A percentile compares a stretch with the other conserved stretches of the same genome.
Evolutionary conservation across 2,329 filamentous ascomycete genomes (phyloP).

Genomic region (Clarireedia paspali): DNA sequence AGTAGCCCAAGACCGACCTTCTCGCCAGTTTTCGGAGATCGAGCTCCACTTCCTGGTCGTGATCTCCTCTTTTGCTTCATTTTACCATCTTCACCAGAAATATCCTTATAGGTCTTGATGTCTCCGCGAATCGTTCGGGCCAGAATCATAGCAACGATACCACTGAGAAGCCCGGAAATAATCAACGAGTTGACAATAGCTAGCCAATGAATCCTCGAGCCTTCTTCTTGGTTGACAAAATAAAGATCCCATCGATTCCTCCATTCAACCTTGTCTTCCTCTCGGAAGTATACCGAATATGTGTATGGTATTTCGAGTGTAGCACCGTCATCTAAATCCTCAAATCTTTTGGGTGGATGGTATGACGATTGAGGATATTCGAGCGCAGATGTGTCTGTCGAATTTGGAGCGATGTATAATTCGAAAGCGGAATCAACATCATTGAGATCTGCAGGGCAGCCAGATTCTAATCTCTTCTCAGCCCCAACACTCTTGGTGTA

Average conservation of each 20-base stretch:
- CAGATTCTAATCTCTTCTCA: constrained; percentile 48
- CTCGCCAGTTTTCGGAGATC: constrained; percentile 40
- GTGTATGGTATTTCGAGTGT: constrained; percentile 73
- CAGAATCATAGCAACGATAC: constrained; percentile 73
- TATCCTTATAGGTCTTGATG: constrained; percentile 66
- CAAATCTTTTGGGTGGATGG: constrained; percentile 42
- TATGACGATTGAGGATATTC: constrained; percentile 54
- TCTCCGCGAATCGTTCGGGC: constrained; percentile 71
- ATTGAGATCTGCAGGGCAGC: constrained; percentile 62
- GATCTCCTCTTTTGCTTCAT: constrained; percentile 42
- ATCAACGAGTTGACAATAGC: constrained; percentile 82
- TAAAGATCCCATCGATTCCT: constrained; percentile 80
- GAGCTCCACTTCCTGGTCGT: constrained; percentile 33
- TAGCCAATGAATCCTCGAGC: constrained; percentile 76
- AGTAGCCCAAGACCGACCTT: constrained; percentile 50
- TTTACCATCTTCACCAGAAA: constrained; percentile 59
- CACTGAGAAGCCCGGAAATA: constrained; percentile 71
- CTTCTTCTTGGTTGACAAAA: constrained; percentile 80
- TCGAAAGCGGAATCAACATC: constrained; percentile 58
- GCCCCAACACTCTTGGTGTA: constrained; percentile 76
- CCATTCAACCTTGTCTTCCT: constrained; percentile 77
- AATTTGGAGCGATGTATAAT: constrained; percentile 58
- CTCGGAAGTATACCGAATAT: constrained; percentile 84
- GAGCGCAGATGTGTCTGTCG: constrained; percentile 37
- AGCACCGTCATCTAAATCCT: constrained; percentile 54